These are phyloP conservation scores for Populus alba DNA, from an alignment of 345 rosid species.

Conservation along the genomic window DNA sequence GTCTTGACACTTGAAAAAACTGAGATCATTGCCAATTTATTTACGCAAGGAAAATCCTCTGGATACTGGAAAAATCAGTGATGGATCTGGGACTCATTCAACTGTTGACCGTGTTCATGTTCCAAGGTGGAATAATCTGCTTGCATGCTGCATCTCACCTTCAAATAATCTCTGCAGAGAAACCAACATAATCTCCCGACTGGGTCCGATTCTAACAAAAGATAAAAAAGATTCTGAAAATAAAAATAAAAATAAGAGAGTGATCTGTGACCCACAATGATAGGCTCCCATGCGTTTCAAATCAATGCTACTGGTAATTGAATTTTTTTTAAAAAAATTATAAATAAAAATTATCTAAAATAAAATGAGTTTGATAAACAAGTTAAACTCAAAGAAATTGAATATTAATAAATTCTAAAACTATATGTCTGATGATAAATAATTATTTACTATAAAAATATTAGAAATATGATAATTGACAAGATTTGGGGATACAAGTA, in stretches of 20 bases:
- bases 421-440: rapidly evolving
- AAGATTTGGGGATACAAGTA: rapidly evolving
- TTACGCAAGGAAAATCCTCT: conserved; percentile 2
- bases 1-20: neutral
- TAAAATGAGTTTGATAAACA: no score
- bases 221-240: neutral
- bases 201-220: neutral
- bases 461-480: no score
- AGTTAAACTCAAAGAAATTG: rapidly evolving
- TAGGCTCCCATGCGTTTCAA: no score
- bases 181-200: neutral
- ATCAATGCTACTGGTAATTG: no score
- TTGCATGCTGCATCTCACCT: neutral
- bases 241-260: no score
- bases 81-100: neutral
- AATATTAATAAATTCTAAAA: no score
- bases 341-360: no score
- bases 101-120: conserved; percentile 12
- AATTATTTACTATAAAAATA: no score
- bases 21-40: neutral
- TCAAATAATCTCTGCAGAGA: neutral
- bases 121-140: neutral
- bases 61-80: neutral
- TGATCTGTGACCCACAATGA: neutral
- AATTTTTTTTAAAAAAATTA: no score